A percentile compares a stretch with the other conserved stretches of the same genome.
phyloP scores from a whole-genome alignment of 768 basidiomycete species.

The Chalciporus chontae region DNA sequence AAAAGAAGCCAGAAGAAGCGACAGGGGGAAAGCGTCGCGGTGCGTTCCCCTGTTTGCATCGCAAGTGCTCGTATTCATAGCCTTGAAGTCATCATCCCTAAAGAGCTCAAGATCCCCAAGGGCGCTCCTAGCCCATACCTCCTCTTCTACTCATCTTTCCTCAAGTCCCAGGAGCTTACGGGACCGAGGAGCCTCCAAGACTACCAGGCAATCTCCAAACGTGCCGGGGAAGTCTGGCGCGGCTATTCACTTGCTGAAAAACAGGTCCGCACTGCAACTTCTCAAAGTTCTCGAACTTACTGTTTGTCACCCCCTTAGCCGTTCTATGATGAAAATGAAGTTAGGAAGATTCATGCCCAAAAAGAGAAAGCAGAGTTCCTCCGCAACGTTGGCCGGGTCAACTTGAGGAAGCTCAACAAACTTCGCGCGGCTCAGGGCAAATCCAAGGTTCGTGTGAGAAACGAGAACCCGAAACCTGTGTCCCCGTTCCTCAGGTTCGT shows the following conservation, averaged over 20 bases:
- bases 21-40: too few species aligned
- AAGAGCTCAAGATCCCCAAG: slow-evolving; percentile 25
- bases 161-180: slow-evolving; percentile 3
- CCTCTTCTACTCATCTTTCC: slow-evolving; percentile 21
- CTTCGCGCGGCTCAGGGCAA: slow-evolving; percentile 28
- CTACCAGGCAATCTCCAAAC: slow-evolving; percentile 8
- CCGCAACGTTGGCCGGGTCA: slow-evolving; percentile 10
- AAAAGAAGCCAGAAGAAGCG: not conserved
- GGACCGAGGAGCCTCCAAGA: not conserved
- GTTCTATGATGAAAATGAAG: slow-evolving; percentile 21
- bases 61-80: too few species aligned
- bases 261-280: slow-evolving; percentile 23
- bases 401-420: slow-evolving; percentile 32
- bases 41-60: too few species aligned
- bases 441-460: slow-evolving; percentile 5
- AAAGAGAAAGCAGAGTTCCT: slow-evolving; percentile 29
- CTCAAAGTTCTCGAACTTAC: not conserved
- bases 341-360: slow-evolving; percentile 14
- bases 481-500: slow-evolving; percentile 27
- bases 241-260: slow-evolving; percentile 33
- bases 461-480: not conserved
- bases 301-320: slow-evolving; percentile 15
- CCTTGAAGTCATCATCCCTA: slow-evolving; percentile 1
- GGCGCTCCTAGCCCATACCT: slow-evolving; percentile 24
- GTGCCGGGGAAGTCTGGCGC: slow-evolving; percentile 29